Conservation (phyloP, 2,329 filamentous ascomycete genomes). For the Exophiala xenobiotica region DNA sequence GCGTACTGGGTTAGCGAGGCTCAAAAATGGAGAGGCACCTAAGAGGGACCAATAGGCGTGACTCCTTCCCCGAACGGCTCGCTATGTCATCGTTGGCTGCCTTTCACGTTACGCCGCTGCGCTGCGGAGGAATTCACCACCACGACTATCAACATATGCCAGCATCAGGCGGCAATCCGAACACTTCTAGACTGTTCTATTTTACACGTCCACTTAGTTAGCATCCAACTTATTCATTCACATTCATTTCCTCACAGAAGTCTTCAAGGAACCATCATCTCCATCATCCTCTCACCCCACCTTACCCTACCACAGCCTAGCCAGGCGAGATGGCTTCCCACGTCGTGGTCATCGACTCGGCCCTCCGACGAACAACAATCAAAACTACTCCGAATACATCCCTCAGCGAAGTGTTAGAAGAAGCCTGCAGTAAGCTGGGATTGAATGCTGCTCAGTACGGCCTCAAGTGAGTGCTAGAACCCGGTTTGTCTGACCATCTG, state of each 20-base stretch:
- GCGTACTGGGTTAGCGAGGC: constrained; percentile 15
- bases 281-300: background rate
- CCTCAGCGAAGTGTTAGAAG: constrained; percentile 78
- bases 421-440: constrained; percentile 82
- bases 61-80: constrained; percentile 4
- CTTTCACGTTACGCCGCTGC: constrained; percentile 5
- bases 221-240: background rate
- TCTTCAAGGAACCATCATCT: background rate
- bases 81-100: constrained; percentile 25
- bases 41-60: constrained; percentile 16
- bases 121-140: constrained; percentile 6
- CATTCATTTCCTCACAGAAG: background rate
- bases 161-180: too few relatives aligned
- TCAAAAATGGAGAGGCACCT: constrained; percentile 3
- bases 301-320: constrained; percentile 3
- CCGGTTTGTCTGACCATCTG: background rate
- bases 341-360: constrained; percentile 81
- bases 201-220: constrained; percentile 4
- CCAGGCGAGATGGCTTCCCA: constrained; percentile 73
- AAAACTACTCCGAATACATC: constrained; percentile 81
- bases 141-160: background rate
- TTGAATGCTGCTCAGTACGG: constrained; percentile 71
- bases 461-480: constrained; percentile 65
- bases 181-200: constrained; percentile 29
- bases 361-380: constrained; percentile 72